phyloP scores from a whole-genome alignment of 148 eudicot genomes.

The Amaranthus palmeri region DNA sequence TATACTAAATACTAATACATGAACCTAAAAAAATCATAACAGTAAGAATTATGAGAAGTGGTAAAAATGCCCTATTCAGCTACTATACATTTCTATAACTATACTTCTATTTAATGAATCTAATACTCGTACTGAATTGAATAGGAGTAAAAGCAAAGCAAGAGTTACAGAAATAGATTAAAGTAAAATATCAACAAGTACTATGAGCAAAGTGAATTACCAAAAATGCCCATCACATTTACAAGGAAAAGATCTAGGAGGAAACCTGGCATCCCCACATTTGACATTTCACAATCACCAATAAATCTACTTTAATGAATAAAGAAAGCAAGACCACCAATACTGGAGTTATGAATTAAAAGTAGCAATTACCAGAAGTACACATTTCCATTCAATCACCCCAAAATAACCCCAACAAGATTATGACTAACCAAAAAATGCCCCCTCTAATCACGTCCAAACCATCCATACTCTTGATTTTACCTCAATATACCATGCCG shows the following conservation, averaged over 20 bases:
- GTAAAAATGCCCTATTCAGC: not conserved
- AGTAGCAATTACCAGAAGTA: no score
- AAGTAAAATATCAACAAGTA: not conserved
- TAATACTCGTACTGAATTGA: not conserved
- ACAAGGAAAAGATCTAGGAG: not conserved
- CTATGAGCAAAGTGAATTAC: not conserved
- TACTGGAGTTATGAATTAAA: not conserved
- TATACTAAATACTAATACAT: not conserved
- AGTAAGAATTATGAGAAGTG: not conserved
- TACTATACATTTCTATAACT: not conserved
- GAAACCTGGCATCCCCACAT: conserved; percentile 6
- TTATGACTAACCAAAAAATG: no score
- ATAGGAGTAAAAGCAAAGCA: not conserved
- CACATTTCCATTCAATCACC: no score
- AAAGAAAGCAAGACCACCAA: not conserved
- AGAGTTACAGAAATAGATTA: not conserved
- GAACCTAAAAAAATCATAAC: no score
- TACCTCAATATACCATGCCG: no score
- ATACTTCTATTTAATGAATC: not conserved
- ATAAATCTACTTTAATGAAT: not conserved
- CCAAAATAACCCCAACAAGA: no score
- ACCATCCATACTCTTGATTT: no score
- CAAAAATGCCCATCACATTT: not conserved
- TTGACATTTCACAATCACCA: conserved; percentile 1
- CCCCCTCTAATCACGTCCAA: no score